A percentile compares a stretch with the other conserved stretches of the same genome.
Conservation (phyloP, 805 yeast genomes). For the Candida chauliodis region DNA sequence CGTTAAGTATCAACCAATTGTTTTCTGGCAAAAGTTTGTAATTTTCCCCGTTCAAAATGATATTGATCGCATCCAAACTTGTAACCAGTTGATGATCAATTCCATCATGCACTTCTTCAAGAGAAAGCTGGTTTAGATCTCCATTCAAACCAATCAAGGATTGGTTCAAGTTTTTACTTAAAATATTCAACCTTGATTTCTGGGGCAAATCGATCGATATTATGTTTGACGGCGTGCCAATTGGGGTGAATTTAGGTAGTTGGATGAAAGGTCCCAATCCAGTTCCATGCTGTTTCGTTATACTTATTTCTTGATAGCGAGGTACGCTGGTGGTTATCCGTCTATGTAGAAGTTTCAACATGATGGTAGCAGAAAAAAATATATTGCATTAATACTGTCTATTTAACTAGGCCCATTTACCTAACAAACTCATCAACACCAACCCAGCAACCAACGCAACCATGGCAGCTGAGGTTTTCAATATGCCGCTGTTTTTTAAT, state of each 20-base stretch:
- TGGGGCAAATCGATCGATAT: conserved; percentile 44
- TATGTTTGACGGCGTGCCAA: conserved; percentile 37
- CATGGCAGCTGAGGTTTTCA: conserved; percentile 14
- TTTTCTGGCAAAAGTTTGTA: conserved; percentile 37
- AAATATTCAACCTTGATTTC: conserved; percentile 28
- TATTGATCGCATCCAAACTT: conserved; percentile 17
- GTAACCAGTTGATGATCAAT: conserved; percentile 9
- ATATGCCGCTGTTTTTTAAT: conserved; percentile 14
- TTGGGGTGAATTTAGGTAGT: conserved; percentile 37
- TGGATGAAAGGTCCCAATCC: conserved; percentile 47
- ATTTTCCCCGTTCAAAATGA: conserved; percentile 29
- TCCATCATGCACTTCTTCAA: conserved; percentile 8
- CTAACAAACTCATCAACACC: conserved; percentile 28
- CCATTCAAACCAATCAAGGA: conserved; percentile 44
- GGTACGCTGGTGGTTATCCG: background rate
- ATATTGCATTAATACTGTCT: too few relatives aligned
- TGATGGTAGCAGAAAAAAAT: background rate
- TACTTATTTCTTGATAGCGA: background rate
- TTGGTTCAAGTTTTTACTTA: conserved; percentile 24
- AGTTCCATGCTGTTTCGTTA: conserved; percentile 15
- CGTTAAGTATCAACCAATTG: conserved; percentile 40
- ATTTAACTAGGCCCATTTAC: conserved; percentile 31
- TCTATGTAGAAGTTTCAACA: background rate
- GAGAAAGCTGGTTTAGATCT: conserved; percentile 18
- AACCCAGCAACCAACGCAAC: conserved; percentile 20